Evolutionary conservation across 495 filamentous ascomycete species (phyloP).

Genomic region (Poronia punctata): DNA sequence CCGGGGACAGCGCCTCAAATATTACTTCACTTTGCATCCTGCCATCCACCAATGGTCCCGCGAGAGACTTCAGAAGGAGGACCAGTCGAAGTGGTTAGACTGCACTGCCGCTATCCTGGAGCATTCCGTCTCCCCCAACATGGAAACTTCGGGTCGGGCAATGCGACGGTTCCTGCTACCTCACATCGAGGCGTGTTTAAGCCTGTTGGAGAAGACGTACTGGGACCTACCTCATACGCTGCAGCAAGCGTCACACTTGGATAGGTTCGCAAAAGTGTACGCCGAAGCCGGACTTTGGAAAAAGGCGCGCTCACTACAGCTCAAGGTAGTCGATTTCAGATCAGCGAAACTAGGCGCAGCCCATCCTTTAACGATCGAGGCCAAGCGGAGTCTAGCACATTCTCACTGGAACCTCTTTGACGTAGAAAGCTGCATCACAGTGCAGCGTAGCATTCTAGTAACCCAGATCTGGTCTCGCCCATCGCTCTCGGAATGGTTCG

Average conservation of each 20-base stretch:
- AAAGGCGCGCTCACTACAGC: constrained; percentile 2
- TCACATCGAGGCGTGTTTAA: constrained; percentile 22
- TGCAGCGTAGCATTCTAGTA: constrained; percentile 4
- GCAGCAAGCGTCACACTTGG: neutral
- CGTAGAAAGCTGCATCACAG: neutral
- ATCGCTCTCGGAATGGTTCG: constrained; percentile 4
- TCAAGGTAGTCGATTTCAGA: constrained; percentile 1
- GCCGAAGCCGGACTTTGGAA: constrained; percentile 6
- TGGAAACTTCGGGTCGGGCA: constrained; percentile 8
- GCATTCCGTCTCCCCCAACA: constrained; percentile 12
- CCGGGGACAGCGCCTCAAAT: constrained; percentile 9
- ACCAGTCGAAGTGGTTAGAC: constrained; percentile 9
- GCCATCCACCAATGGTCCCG: constrained; percentile 29
- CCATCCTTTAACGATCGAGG: constrained; percentile 1
- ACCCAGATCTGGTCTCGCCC: constrained; percentile 6
- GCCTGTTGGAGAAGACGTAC: constrained; percentile 1
- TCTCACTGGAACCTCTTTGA: constrained; percentile 6
- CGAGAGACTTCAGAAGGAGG: constrained; percentile 16
- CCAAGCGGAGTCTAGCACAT: neutral
- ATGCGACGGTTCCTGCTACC: constrained; percentile 16
- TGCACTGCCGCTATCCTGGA: constrained; percentile 13
- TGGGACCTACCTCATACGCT: neutral
- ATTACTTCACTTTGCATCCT: constrained; percentile 27
- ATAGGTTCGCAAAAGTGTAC: constrained; percentile 4
- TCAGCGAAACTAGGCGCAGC: constrained; percentile 1